A percentile compares a stretch with the other conserved stretches of the same genome.
phyloP scores from a whole-genome alignment of 768 basidiomycete genomes.

The Naganishia antarctica region DNA sequence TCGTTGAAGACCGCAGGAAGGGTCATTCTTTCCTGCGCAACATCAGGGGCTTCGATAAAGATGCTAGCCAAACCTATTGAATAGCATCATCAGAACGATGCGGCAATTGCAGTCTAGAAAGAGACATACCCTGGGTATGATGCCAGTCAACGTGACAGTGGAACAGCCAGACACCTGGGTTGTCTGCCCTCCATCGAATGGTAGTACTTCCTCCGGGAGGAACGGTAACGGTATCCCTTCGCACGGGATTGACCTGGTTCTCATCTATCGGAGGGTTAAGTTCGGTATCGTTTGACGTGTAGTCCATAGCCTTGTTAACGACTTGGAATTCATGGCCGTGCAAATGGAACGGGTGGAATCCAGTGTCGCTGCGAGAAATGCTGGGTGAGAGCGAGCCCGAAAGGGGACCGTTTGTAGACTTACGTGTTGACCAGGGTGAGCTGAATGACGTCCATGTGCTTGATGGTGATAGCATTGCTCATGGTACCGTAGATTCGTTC shows the following conservation, averaged over 20 bases:
- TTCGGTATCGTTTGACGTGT: slow-evolving; percentile 61
- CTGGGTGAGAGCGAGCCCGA: not conserved
- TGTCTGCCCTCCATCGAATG: slow-evolving; percentile 76
- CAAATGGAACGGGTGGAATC: slow-evolving; percentile 62
- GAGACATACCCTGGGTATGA: slow-evolving; percentile 22
- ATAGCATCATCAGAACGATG: not conserved
- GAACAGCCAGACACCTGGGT: slow-evolving; percentile 73
- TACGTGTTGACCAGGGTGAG: slow-evolving; percentile 56
- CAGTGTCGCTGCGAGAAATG: slow-evolving; percentile 36
- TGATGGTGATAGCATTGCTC: slow-evolving; percentile 62
- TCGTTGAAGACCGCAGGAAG: slow-evolving; percentile 61
- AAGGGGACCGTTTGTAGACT: not conserved
- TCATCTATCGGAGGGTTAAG: slow-evolving; percentile 77
- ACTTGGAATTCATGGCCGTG: slow-evolving; percentile 86
- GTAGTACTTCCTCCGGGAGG: slow-evolving; percentile 65
- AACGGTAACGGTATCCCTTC: slow-evolving; percentile 82
- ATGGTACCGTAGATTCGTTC: slow-evolving; percentile 70
- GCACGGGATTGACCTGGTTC: slow-evolving; percentile 77
- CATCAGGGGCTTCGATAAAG: slow-evolving; percentile 73
- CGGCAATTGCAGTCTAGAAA: not conserved
- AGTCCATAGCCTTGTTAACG: slow-evolving; percentile 66
- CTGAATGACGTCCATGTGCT: slow-evolving; percentile 71
- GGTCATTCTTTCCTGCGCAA: slow-evolving; percentile 58
- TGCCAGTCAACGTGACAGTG: slow-evolving; percentile 58
- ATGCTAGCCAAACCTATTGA: slow-evolving; percentile 69